Evolutionary conservation across 805 yeast genomes (phyloP).

Genomic region (Candida chilensis): DNA sequence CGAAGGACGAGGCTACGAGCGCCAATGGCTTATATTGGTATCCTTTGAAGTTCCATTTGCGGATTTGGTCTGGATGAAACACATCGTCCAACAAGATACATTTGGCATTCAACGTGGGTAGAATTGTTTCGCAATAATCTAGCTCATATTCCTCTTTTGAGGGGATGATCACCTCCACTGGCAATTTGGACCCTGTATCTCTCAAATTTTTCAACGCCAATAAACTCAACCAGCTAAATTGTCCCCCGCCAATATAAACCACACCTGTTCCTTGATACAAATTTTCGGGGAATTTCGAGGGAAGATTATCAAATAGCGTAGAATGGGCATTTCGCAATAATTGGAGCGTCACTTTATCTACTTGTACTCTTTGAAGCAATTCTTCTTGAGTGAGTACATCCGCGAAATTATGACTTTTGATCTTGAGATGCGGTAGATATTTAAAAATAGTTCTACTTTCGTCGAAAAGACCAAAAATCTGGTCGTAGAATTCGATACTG

Average conservation of each 20-base stretch:
- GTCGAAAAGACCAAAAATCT: too few relatives aligned
- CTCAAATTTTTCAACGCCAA: constrained; percentile 58
- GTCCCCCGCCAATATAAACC: constrained; percentile 76
- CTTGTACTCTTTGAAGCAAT: too few relatives aligned
- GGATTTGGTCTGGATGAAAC: constrained; percentile 44
- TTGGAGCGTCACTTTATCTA: too few relatives aligned
- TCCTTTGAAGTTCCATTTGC: constrained; percentile 41
- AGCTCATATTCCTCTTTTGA: constrained; percentile 60
- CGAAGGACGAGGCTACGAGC: constrained; percentile 37
- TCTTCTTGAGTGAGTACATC: too few relatives aligned
- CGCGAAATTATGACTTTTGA: too few relatives aligned
- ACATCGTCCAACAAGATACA: constrained; percentile 61
- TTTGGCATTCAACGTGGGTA: constrained; percentile 54
- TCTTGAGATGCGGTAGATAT: too few relatives aligned
- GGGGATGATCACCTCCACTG: constrained; percentile 80
- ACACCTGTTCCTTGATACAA: constrained; percentile 51
- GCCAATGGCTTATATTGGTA: constrained; percentile 70
- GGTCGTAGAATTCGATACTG: too few relatives aligned
- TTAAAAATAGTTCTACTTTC: too few relatives aligned
- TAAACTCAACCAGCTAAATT: constrained; percentile 62
- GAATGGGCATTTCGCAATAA: too few relatives aligned
- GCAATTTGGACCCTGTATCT: constrained; percentile 56
- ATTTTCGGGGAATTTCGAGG: too few relatives aligned
- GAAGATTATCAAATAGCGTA: too few relatives aligned
- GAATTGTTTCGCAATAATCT: constrained; percentile 54